Evolutionary conservation across 305 asterid genomes (phyloP), one percentile per base, ranked within the genome.

Genomic region (Rubia tinctorum): DNA sequence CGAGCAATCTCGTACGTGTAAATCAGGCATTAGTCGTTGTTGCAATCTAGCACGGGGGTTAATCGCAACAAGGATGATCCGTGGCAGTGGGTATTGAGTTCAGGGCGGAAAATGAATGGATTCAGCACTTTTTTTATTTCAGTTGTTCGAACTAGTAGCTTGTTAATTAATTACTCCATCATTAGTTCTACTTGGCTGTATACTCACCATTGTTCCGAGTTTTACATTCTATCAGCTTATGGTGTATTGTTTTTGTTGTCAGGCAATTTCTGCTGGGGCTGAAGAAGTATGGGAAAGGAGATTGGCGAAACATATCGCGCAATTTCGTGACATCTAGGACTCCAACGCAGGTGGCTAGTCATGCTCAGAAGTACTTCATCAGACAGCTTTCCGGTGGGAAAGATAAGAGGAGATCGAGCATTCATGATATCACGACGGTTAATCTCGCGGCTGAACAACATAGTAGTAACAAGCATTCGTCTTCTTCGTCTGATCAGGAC

Each of bases 301-400:
- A 91, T 62, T 93, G 98, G 98, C 72, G 98, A 68, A 93, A 89
- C 53, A 93, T 93, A 10, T 88, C 98, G 2, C 88, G 92, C 45
- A 89, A 88, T 73, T 91, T 89, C 51, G 98, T 91, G 82, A 89
- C 92, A 1, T 81, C 91, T 2, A 81, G 98, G 79, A 89, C 98
- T 5, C 96, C 97, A 39, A 93, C 97, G 6, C 98, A 93, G 77
- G 98, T 93, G 0, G 98, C 98, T 0, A 93, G 98, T 42, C 97
- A 92, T 73, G 97, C 98, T 61, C 97, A 93, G 71, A 93, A 93
- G 83, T 93, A 93, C 68, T 93, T 88, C 53, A 91, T 87, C 78
- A 77, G 98, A 71, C 98, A 93, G 79, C 88, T 84, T 42, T 85
- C 96, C 0, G 91, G 94, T 0, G 96, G 94, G 71, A 93, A 93